Evolutionary conservation across 192 early-diverging fungal species (phyloP).

Genomic region (Coemansia sp.): DNA sequence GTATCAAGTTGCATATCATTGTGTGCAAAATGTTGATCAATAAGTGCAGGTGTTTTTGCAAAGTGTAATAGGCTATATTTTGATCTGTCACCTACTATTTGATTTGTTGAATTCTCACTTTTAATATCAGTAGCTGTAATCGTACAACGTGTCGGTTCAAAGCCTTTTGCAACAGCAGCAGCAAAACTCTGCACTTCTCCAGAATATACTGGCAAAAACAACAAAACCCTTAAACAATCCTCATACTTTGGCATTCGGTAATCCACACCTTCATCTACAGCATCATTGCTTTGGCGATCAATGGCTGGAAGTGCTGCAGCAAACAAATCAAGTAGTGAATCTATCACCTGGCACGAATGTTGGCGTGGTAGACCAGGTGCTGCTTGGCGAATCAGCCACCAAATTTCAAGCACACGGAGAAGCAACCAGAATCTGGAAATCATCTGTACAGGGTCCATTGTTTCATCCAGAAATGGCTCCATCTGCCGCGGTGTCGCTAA

Average conservation of each 20-base stretch:
- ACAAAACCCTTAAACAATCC: slow-evolving; percentile 11
- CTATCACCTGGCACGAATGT: slow-evolving; percentile 27
- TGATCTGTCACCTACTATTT: not conserved
- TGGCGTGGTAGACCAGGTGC: slow-evolving; percentile 41
- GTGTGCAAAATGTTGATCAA: slow-evolving; percentile 26
- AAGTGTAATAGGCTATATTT: slow-evolving; percentile 18
- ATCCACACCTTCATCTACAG: not conserved
- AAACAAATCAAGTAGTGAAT: slow-evolving; percentile 25
- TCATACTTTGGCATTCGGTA: not conserved
- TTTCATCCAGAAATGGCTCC: slow-evolving; percentile 27
- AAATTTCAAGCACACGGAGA: slow-evolving; percentile 34
- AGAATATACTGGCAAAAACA: slow-evolving; percentile 46
- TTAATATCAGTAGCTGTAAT: slow-evolving; percentile 5
- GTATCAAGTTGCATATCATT: slow-evolving; percentile 13
- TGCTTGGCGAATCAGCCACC: slow-evolving; percentile 40
- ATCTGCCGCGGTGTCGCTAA: slow-evolving; percentile 44
- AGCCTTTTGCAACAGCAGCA: slow-evolving; percentile 23
- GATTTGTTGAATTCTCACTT: not conserved
- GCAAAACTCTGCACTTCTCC: slow-evolving; percentile 43
- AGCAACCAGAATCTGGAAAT: slow-evolving; percentile 32
- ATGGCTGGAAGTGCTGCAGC: not conserved
- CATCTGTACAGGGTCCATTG: slow-evolving; percentile 17
- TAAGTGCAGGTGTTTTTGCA: slow-evolving; percentile 31
- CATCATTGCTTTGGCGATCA: not conserved
- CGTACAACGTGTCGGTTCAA: slow-evolving; percentile 37